Evolutionary conservation across 352 stramenopile genomes (phyloP).

Genomic region (Elongisporangium prolatum): DNA sequence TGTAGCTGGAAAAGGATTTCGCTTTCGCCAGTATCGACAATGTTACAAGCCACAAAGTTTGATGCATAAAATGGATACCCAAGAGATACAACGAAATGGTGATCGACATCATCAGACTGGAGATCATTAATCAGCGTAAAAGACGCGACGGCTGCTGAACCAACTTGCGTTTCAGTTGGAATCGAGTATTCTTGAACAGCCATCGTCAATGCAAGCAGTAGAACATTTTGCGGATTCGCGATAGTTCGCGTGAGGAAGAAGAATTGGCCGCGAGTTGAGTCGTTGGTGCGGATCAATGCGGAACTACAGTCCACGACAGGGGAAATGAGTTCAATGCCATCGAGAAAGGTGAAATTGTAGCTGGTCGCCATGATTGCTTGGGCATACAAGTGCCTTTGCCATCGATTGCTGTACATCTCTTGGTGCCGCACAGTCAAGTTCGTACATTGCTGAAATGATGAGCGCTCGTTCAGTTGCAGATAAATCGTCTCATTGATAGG

Average conservation of each 20-base stretch:
- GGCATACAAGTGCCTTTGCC: neutral
- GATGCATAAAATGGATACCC: neutral
- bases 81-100: neutral
- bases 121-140: neutral
- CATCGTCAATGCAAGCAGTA: neutral
- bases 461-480: neutral
- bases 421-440: neutral
- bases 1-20: neutral
- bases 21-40: neutral
- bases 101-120: neutral
- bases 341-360: neutral
- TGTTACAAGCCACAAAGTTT: neutral
- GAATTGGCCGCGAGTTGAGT: neutral
- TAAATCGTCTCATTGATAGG: neutral
- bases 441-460: neutral
- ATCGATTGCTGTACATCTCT: neutral
- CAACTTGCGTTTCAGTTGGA: neutral
- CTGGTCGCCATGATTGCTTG: neutral
- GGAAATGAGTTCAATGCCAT: neutral
- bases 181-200: neutral
- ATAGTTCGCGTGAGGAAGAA: neutral
- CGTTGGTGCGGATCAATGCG: neutral
- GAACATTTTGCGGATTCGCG: neutral
- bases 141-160: neutral
- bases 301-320: neutral